Evolutionary conservation across 2,329 filamentous ascomycete genomes (phyloP), one percentile per base, ranked within the genome.

Genomic region (Colletotrichum sp.): DNA sequence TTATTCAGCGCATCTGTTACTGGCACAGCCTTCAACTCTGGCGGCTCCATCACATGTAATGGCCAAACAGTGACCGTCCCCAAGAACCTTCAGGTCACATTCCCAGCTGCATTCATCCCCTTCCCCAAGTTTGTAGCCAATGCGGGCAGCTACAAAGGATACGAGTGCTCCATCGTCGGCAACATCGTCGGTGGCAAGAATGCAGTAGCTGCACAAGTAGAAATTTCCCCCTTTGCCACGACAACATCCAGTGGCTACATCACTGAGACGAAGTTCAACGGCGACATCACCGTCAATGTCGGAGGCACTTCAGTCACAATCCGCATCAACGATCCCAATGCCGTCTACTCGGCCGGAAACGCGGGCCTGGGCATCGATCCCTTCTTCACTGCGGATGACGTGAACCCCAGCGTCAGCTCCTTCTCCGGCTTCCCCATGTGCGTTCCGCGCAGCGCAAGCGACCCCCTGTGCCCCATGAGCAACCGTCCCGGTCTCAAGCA

Each of bases 381-480:
- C 3, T 85, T 85, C 76, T 89, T 88, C 80, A 86, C 87, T 0
- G 86, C 86, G 2, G 88, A 89, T 75, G 87, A 88, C 66, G 82
- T 85, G 71, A 89, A 85, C 77, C 88, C 88, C 1, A 87, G 85
- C 66, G 83, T 89, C 68, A 84, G 82, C 6, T 84, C 87, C 7
- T 89, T 88, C 79, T 86, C 85, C 7, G 88, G 88, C 1, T 89
- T 89, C 68, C 88, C 88, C 4, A 89, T 89, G 87, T 90, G 88
- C 71, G 85, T 89, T n/a, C 87, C 87, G 1, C 83, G 88, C 21
- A 85, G 83, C 21, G 74, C 80, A 16, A 80, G 79, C 39, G 83
- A 86, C 57, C 66, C 79, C 1, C 80, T 82, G 18, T 88, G 86
- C 75, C 84, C 84, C 9, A 60, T 75, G 13, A 82, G 81, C 15